phyloP scores from a whole-genome alignment of 2,329 filamentous ascomycete species.

The Curvularia sp. region DNA sequence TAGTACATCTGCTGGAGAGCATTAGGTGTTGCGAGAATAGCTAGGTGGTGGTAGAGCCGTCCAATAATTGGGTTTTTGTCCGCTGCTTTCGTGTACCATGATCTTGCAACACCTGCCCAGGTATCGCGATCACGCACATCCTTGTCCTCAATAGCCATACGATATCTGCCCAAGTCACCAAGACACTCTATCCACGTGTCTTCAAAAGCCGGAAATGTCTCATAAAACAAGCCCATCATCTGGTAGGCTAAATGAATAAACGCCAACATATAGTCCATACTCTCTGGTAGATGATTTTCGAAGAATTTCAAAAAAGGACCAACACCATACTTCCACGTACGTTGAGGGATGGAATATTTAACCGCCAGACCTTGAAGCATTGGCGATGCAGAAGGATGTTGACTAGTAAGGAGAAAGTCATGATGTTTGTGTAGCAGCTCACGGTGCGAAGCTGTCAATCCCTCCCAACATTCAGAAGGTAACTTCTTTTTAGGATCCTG shows the following conservation, averaged over 20 bases:
- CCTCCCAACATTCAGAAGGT: slow-evolving; percentile 79
- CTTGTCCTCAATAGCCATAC: slow-evolving; percentile 90
- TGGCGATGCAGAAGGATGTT: slow-evolving; percentile 76
- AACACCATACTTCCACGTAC: slow-evolving; percentile 95
- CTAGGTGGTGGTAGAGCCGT: slow-evolving; percentile 85
- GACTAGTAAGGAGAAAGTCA: slow-evolving; percentile 76
- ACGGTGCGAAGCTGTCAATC: slow-evolving; percentile 79
- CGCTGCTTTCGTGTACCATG: slow-evolving; percentile 82
- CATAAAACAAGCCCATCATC: slow-evolving; percentile 85
- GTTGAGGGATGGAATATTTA: slow-evolving; percentile 88
- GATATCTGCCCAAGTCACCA: slow-evolving; percentile 82
- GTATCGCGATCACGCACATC: slow-evolving; percentile 76
- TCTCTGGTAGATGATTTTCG: slow-evolving; percentile 72
- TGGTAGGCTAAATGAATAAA: slow-evolving; percentile 91
- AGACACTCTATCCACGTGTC: slow-evolving; percentile 95
- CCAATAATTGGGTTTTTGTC: slow-evolving; percentile 78
- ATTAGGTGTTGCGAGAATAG: slow-evolving; percentile 75
- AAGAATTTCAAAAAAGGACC: slow-evolving; percentile 79
- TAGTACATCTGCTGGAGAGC: slow-evolving; percentile 74
- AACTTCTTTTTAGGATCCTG: slow-evolving; percentile 58
- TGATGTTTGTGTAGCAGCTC: slow-evolving; percentile 76
- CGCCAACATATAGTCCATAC: slow-evolving; percentile 85
- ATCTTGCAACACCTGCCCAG: slow-evolving; percentile 79
- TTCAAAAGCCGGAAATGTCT: slow-evolving; percentile 81
- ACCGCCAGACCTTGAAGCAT: slow-evolving; percentile 72